A percentile compares a stretch with the other conserved stretches of the same genome.
Conservation (phyloP, 352 stramenopile species). For the Elongisporangium prolatum region DNA sequence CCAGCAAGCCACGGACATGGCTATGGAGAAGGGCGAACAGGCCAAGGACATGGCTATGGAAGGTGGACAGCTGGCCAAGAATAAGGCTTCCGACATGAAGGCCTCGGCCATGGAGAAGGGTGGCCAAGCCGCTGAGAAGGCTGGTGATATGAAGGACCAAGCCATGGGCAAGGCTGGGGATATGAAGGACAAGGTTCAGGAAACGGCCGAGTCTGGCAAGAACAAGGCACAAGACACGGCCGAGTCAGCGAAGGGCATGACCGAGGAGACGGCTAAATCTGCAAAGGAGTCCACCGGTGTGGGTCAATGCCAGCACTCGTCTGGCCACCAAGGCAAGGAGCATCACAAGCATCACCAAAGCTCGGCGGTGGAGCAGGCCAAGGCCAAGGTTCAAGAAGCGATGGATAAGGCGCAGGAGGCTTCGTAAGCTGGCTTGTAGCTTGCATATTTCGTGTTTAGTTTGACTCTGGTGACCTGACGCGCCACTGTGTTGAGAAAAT, state of each 20-base stretch:
- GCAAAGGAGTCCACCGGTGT: conserved; percentile 9
- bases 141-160: conserved; percentile 3
- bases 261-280: conserved; percentile 10
- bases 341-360: conserved; percentile 6
- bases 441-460: neutral
- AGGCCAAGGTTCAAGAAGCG: conserved; percentile 12
- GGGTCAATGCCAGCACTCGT: conserved; percentile 10
- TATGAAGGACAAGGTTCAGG: conserved; percentile 7
- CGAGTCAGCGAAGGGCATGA: conserved; percentile 12
- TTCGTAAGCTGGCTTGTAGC: neutral
- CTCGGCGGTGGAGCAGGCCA: conserved; percentile 9
- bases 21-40: conserved; percentile 4
- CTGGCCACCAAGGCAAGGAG: neutral
- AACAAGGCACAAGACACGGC: conserved; percentile 12
- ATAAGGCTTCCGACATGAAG: conserved; percentile 8
- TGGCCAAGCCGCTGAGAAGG: conserved; percentile 2
- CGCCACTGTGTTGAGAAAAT: neutral
- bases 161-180: conserved; percentile 13
- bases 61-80: conserved; percentile 2
- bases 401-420: conserved; percentile 18
- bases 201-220: conserved; percentile 7
- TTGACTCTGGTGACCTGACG: neutral
- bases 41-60: conserved; percentile 12
- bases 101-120: neutral
- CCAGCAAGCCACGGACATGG: conserved; percentile 15